These are phyloP conservation scores for Saccharomyces mikatae DNA, from an alignment of 805 yeast genomes.

Conservation along the genomic window DNA sequence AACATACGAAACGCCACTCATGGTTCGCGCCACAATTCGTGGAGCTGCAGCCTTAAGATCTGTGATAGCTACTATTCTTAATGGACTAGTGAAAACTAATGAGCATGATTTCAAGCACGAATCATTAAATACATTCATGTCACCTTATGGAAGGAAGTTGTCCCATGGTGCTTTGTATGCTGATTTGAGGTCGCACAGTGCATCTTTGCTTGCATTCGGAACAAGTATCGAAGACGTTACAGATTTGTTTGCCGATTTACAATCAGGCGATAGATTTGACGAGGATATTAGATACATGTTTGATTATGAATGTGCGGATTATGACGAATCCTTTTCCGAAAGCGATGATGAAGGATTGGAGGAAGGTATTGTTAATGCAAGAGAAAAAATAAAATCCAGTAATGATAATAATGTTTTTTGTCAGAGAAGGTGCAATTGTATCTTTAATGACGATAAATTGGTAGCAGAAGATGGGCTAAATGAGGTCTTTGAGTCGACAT, in stretches of 20 bases:
- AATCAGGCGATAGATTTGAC: slow-evolving; percentile 56
- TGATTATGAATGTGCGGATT: slow-evolving; percentile 45
- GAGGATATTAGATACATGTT: slow-evolving; percentile 59
- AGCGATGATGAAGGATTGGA: slow-evolving; percentile 18
- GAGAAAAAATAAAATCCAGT: slow-evolving; percentile 11
- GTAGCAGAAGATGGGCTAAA: slow-evolving; percentile 19
- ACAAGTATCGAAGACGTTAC: slow-evolving; percentile 42
- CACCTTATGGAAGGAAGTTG: slow-evolving; percentile 56
- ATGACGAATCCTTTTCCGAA: slow-evolving; percentile 30
- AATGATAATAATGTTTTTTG: background rate
- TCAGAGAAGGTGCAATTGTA: slow-evolving; percentile 32
- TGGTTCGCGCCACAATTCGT: slow-evolving; percentile 43
- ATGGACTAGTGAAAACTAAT: slow-evolving; percentile 37
- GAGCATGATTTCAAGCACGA: slow-evolving; percentile 53
- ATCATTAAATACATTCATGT: slow-evolving; percentile 50
- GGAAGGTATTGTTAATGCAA: slow-evolving; percentile 2
- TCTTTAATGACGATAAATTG: slow-evolving; percentile 31
- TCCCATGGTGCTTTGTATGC: slow-evolving; percentile 53
- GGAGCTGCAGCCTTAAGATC: slow-evolving; percentile 60
- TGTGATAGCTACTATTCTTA: slow-evolving; percentile 52
- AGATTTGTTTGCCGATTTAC: slow-evolving; percentile 46
- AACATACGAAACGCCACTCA: slow-evolving; percentile 36
- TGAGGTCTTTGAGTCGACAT: slow-evolving; percentile 6
- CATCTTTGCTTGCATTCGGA: slow-evolving; percentile 46
- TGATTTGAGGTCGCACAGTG: slow-evolving; percentile 51